Conservation (phyloP, 148 eudicot genomes). For the Hydrangea macrophylla region DNA sequence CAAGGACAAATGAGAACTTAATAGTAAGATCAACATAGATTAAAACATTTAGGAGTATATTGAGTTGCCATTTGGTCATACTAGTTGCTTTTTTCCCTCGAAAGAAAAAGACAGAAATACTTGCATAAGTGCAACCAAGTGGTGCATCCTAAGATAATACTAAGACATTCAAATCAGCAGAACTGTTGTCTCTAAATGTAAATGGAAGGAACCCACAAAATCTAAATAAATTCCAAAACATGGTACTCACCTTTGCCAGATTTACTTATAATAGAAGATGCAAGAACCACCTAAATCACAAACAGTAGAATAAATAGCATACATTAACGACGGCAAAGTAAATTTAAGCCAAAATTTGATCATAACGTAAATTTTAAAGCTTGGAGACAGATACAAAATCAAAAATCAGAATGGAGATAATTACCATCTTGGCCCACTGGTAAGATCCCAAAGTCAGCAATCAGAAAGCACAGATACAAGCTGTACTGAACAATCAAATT, state of each 20-base stretch:
- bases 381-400: neutral
- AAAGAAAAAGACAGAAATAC: neutral
- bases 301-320: neutral
- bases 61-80: too few species aligned
- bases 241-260: constrained; percentile 38
- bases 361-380: neutral
- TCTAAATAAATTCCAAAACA: neutral
- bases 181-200: neutral
- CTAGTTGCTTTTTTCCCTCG: neutral
- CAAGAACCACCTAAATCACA: constrained; percentile 44
- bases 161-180: neutral
- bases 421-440: constrained; percentile 3
- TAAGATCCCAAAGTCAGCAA: neutral
- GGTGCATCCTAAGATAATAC: neutral
- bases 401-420: neutral
- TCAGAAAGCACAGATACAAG: neutral
- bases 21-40: neutral
- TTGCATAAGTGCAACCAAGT: neutral
- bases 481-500: neutral
- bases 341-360: neutral
- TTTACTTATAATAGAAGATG: constrained; percentile 47
- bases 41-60: neutral
- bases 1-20: too few species aligned
- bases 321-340: too few species aligned
- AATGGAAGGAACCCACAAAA: neutral